phyloP scores from a whole-genome alignment of 164 flowering plant genomes.

The Echeveria elegans region DNA sequence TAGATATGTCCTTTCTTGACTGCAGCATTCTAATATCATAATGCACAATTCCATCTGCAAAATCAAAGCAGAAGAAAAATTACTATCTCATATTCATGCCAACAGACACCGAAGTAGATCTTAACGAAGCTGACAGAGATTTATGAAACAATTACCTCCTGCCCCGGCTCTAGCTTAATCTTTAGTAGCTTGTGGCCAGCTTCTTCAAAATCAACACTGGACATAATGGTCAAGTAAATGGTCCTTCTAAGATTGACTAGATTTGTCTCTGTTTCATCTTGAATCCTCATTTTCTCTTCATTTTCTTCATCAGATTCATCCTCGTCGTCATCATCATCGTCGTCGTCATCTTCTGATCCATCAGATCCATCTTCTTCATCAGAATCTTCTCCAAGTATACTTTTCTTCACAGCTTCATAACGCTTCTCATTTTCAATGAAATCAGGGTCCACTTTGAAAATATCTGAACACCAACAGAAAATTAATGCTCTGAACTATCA shows the following conservation, averaged over 20 bases:
- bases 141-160: constrained; percentile 51
- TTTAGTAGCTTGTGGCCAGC: constrained; percentile 94
- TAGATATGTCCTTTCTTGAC: constrained; percentile 92
- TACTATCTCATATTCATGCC: background rate
- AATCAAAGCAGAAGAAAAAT: background rate
- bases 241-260: constrained; percentile 85
- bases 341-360: constrained; percentile 42
- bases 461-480: constrained; percentile 37
- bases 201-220: constrained; percentile 98
- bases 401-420: constrained; percentile 58
- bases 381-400: constrained; percentile 62
- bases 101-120: background rate
- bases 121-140: background rate
- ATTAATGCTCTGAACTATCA: background rate
- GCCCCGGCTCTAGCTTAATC: constrained; percentile 96
- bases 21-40: constrained; percentile 96
- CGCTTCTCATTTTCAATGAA: constrained; percentile 58
- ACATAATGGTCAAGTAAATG: constrained; percentile 92
- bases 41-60: constrained; percentile 89
- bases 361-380: constrained; percentile 55
- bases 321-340: constrained; percentile 44
- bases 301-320: constrained; percentile 46
- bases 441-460: constrained; percentile 62
- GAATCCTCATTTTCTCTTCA: constrained; percentile 58
- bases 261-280: constrained; percentile 93